Evolutionary conservation across 768 basidiomycete species (phyloP).

Genomic region (Tulasnella sp.): DNA sequence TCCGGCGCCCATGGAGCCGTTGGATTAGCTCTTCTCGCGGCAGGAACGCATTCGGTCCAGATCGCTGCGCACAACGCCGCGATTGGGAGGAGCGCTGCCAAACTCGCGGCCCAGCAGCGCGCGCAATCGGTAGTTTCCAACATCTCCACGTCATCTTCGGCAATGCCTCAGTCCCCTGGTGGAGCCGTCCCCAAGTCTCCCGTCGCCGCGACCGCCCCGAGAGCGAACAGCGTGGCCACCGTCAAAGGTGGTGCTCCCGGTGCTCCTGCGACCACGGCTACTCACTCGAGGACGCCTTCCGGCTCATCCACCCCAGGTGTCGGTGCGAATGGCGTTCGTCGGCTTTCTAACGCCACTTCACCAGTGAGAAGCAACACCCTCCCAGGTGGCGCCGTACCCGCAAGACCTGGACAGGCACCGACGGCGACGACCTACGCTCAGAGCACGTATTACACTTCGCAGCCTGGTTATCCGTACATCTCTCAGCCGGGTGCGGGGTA

Average conservation of each 20-base stretch:
- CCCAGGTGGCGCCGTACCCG: background rate
- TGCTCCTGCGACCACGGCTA: background rate
- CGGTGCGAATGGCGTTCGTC: background rate
- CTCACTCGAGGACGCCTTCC: slow-evolving; percentile 2
- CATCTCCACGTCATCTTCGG: background rate
- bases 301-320: background rate
- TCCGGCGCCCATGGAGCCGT: slow-evolving; percentile 91
- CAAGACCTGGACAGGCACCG: slow-evolving; percentile 1
- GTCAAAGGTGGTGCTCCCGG: background rate
- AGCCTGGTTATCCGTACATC: slow-evolving; percentile 22
- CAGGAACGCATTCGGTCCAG: slow-evolving; percentile 40
- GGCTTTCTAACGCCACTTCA: background rate
- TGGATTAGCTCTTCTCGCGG: slow-evolving; percentile 76
- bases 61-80: slow-evolving; percentile 28
- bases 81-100: slow-evolving; percentile 4
- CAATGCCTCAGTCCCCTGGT: background rate
- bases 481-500: slow-evolving; percentile 8
- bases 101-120: background rate
- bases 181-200: slow-evolving; percentile 18
- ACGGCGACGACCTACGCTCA: background rate
- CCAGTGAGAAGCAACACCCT: background rate
- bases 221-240: background rate
- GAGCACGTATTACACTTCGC: background rate
- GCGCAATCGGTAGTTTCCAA: background rate
- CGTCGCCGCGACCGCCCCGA: background rate